phyloP scores from a whole-genome alignment of 371 early-diverging fungal genomes.

The Ecytonucleospora hepatopenaei region DNA sequence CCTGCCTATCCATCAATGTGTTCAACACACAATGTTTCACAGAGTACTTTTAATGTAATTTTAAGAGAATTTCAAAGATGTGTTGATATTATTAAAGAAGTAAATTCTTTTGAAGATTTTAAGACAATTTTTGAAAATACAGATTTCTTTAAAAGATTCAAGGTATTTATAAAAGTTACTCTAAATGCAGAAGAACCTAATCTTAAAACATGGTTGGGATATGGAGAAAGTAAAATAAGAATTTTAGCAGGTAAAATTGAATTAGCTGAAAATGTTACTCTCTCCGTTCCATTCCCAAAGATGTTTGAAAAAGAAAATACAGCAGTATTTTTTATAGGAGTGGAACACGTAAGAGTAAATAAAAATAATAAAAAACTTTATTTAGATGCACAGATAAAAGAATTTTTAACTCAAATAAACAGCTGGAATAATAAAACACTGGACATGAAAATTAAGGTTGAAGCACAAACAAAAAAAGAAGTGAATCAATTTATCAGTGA shows the following conservation, averaged over 20 bases:
- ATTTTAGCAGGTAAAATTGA: constrained; percentile 76
- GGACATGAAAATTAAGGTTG: too few relatives aligned
- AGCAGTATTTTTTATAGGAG: constrained; percentile 7
- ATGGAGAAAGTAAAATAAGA: constrained; percentile 80
- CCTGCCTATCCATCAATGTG: constrained; percentile 99
- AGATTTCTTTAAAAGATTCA: constrained; percentile 76
- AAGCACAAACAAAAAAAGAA: too few relatives aligned
- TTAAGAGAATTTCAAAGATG: constrained; percentile 65
- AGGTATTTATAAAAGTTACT: constrained; percentile 76
- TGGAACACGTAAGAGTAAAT: neutral
- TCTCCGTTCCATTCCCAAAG: constrained; percentile 78
- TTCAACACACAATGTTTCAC: constrained; percentile 89
- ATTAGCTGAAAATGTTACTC: constrained; percentile 62
- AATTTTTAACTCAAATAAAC: too few relatives aligned
- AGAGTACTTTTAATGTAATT: constrained; percentile 72
- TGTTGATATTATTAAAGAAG: constrained; percentile 23
- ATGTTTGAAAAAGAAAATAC: constrained; percentile 59
- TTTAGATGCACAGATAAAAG: neutral
- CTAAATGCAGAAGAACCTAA: constrained; percentile 37
- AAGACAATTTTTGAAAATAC: constrained; percentile 73
- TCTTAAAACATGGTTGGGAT: constrained; percentile 62
- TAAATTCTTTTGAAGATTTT: constrained; percentile 33
- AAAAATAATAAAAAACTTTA: constrained; percentile 14
- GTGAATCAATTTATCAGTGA: too few relatives aligned
- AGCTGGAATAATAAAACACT: too few relatives aligned